These are phyloP conservation scores for Colletotrichum endophyticum DNA, from an alignment of 2,329 filamentous ascomycete genomes.

Conservation along the genomic window DNA sequence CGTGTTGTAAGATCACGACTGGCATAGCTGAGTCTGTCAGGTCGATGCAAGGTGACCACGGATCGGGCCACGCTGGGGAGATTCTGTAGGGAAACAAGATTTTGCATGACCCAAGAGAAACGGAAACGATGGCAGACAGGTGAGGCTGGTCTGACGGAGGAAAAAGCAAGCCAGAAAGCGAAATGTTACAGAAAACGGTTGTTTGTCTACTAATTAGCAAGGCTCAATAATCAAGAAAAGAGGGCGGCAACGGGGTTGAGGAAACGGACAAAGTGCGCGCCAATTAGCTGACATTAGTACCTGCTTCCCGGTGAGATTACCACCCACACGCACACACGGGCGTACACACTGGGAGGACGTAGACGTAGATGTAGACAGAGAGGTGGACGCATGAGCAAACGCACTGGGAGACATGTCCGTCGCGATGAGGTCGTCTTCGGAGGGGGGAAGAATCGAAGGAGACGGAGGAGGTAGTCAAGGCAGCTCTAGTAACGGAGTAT, in stretches of 20 bases:
- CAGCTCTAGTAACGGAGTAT: not conserved
- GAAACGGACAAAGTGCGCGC: slow-evolving; percentile 10
- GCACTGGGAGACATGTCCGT: slow-evolving; percentile 1
- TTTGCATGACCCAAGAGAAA: not conserved
- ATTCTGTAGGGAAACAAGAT: slow-evolving; percentile 14
- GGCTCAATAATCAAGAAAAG: not conserved
- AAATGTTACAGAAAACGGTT: slow-evolving; percentile 18
- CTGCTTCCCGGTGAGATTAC: slow-evolving; percentile 18
- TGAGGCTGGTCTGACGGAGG: not conserved
- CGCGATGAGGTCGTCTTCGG: not conserved
- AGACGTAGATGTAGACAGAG: not conserved
- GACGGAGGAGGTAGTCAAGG: not conserved
- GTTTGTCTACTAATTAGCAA: slow-evolving; percentile 11
- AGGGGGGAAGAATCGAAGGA: not conserved
- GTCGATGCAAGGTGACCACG: not conserved
- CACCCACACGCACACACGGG: slow-evolving; percentile 9
- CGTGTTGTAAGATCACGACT: not conserved
- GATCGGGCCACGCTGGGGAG: not conserved
- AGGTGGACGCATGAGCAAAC: not conserved
- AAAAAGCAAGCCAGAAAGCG: slow-evolving; percentile 14
- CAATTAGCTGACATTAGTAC: slow-evolving; percentile 19
- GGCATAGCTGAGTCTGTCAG: not conserved
- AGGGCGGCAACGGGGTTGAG: not conserved
- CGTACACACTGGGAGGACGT: not conserved
- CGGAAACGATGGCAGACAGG: not conserved